Conservation (phyloP, 1,139 yeast species). For the Kodamaea alishanica region DNA sequence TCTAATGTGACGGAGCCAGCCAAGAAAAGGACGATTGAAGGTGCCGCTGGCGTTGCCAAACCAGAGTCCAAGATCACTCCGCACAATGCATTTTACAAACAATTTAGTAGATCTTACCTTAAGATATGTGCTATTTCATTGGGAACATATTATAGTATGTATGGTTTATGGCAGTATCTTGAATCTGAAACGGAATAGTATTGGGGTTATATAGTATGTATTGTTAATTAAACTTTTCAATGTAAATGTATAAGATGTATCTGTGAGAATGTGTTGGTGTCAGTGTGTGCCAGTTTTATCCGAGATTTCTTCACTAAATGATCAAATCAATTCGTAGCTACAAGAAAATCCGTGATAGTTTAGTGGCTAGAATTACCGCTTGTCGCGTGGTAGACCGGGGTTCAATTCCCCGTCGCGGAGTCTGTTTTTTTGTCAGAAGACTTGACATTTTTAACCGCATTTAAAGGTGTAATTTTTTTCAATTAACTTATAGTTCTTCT, state of each 20-base stretch:
- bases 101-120: conserved; percentile 38
- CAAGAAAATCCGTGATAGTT: conserved; percentile 38
- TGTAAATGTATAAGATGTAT: neutral
- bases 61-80: conserved; percentile 4
- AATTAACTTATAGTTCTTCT: neutral
- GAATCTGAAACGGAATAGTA: conserved; percentile 18
- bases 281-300: neutral
- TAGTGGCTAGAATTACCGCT: conserved; percentile 48
- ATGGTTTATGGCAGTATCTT: conserved; percentile 37
- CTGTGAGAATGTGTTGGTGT: neutral
- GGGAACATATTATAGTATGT: conserved; percentile 39
- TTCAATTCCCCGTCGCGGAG: conserved; percentile 71
- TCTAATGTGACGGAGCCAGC: too few relatives aligned
- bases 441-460: too few relatives aligned
- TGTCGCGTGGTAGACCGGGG: conserved; percentile 67
- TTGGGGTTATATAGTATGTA: too few relatives aligned
- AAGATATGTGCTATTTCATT: conserved; percentile 39
- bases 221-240: too few relatives aligned
- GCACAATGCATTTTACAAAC: conserved; percentile 32
- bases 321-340: too few relatives aligned
- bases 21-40: too few relatives aligned
- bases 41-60: too few relatives aligned
- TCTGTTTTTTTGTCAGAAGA: too few relatives aligned
- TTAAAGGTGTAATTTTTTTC: too few relatives aligned
- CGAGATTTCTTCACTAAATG: too few relatives aligned